phyloP scores from a whole-genome alignment of 2,329 filamentous ascomycete genomes.

The Talaromyces sp. region DNA sequence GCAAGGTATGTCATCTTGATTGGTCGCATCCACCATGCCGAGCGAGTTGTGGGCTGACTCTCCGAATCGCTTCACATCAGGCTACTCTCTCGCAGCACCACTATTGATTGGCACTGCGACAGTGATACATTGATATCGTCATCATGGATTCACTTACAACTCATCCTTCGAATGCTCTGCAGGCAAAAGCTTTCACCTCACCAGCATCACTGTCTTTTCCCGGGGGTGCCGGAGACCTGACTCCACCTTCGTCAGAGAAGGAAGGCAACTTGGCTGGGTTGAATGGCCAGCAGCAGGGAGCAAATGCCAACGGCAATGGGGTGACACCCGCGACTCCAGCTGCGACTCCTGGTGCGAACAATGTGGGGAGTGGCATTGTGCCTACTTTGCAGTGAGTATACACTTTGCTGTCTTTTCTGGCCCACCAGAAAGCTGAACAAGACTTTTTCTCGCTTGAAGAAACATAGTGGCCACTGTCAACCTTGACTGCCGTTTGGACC shows the following conservation, averaged over 20 bases:
- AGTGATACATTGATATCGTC: slow-evolving; percentile 19
- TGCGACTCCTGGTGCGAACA: slow-evolving; percentile 79
- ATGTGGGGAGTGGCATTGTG: slow-evolving; percentile 83
- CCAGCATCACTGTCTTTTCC: slow-evolving; percentile 91
- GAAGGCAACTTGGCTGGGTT: slow-evolving; percentile 52
- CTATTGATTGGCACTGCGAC: neutral
- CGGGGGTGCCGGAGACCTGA: slow-evolving; percentile 76
- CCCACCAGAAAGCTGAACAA: slow-evolving; percentile 51
- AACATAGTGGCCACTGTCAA: slow-evolving; percentile 99
- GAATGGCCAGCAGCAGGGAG: slow-evolving; percentile 55
- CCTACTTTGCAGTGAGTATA: slow-evolving; percentile 95
- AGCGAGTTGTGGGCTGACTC: neutral
- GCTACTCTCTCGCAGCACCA: neutral
- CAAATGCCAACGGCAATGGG: slow-evolving; percentile 65
- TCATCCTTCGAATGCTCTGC: slow-evolving; percentile 83
- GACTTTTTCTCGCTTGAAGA: slow-evolving; percentile 53
- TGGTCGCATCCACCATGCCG: neutral
- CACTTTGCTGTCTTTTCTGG: slow-evolving; percentile 43
- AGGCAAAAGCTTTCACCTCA: slow-evolving; percentile 94
- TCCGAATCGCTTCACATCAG: neutral
- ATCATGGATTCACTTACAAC: slow-evolving; percentile 88
- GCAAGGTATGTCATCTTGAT: slow-evolving; percentile 41
- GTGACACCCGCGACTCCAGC: slow-evolving; percentile 87
- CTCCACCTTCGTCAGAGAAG: slow-evolving; percentile 71
- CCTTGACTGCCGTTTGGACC: slow-evolving; percentile 90